Conservation (phyloP, 1,284 basidiomycete species). For the Leccinum fuscescens region DNA sequence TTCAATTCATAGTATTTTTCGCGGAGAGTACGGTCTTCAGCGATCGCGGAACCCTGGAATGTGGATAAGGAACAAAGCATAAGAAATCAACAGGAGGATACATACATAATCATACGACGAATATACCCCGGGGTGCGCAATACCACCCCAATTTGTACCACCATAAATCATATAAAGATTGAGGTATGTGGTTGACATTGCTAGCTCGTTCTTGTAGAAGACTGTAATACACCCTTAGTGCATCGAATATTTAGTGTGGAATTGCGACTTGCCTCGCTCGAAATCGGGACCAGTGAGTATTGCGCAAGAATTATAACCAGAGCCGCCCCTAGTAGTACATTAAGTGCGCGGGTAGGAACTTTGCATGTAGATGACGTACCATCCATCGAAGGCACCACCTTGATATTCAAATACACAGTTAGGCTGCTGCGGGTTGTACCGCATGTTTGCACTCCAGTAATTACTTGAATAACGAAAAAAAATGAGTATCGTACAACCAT, state of each 20-base stretch:
- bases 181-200: conserved; percentile 46
- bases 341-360: neutral
- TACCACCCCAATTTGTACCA: conserved; percentile 52
- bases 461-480: conserved; percentile 3
- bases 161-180: conserved; percentile 53
- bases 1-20: conserved; percentile 54
- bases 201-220: conserved; percentile 50
- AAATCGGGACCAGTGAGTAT: conserved; percentile 26
- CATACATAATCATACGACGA: conserved; percentile 50
- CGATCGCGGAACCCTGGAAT: conserved; percentile 44
- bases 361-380: conserved; percentile 31
- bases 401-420: conserved; percentile 50
- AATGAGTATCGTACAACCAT: neutral
- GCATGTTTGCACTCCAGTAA: conserved; percentile 35
- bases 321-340: conserved; percentile 22
- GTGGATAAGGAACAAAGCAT: neutral
- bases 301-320: conserved; percentile 21
- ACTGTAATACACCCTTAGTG: conserved; percentile 30
- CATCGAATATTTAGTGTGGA: neutral
- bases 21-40: conserved; percentile 47
- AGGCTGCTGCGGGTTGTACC: conserved; percentile 38
- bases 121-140: conserved; percentile 45
- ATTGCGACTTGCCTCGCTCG: conserved; percentile 21
- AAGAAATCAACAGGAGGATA: neutral
- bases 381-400: conserved; percentile 53